phyloP scores from a whole-genome alignment of 164 flowering plant species.

The Litsea cubeba region DNA sequence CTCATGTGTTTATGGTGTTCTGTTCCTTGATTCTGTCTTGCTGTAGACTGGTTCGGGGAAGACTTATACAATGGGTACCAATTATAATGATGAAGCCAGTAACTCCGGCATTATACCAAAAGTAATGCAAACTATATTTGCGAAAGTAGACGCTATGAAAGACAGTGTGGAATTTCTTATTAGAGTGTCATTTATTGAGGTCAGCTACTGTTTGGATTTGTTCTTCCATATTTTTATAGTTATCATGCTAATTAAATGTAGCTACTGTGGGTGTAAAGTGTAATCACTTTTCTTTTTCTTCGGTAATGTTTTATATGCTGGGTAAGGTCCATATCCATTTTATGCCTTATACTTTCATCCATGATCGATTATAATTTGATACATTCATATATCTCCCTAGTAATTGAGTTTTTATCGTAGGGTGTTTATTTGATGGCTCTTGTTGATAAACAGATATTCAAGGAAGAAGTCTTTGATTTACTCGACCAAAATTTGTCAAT shows the following conservation, averaged over 20 bases:
- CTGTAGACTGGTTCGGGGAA: constrained; percentile 96
- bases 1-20: background rate
- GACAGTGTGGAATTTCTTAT: constrained; percentile 62
- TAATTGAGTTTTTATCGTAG: background rate
- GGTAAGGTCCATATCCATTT: too few relatives aligned
- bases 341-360: background rate
- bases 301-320: too few relatives aligned
- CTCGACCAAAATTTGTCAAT: constrained; percentile 44
- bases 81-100: constrained; percentile 59
- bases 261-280: too few relatives aligned
- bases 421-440: background rate
- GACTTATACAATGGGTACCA: constrained; percentile 97
- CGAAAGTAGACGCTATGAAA: constrained; percentile 44
- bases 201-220: constrained; percentile 10
- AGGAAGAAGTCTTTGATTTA: constrained; percentile 92
- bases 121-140: constrained; percentile 76
- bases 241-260: background rate
- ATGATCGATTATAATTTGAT: background rate
- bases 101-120: constrained; percentile 68
- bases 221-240: background rate
- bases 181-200: constrained; percentile 96
- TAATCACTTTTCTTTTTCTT: too few relatives aligned
- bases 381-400: background rate
- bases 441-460: constrained; percentile 59
- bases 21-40: background rate